Evolutionary conservation across 2,329 filamentous ascomycete genomes (phyloP).

Genomic region (Shiraia sp.): DNA sequence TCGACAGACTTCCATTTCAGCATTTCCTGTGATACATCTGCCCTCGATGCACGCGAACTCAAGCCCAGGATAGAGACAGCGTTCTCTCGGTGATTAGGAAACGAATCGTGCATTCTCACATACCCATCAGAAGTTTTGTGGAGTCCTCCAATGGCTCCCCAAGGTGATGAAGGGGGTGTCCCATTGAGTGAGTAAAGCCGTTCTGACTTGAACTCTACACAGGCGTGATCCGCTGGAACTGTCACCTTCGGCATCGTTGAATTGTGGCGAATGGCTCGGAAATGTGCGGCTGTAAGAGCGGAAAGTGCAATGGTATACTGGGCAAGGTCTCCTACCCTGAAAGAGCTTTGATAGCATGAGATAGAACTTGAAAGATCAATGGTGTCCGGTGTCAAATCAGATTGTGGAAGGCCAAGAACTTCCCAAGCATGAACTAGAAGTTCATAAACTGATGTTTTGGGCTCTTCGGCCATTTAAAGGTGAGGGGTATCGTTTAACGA

Average conservation of each 20-base stretch:
- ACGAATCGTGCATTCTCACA: slow-evolving; percentile 60
- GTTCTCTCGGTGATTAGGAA: slow-evolving; percentile 55
- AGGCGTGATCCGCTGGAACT: slow-evolving; percentile 53
- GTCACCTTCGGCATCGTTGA: slow-evolving; percentile 43
- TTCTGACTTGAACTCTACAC: slow-evolving; percentile 59
- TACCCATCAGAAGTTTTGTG: slow-evolving; percentile 57
- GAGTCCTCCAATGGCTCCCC: slow-evolving; percentile 56
- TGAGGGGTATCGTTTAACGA: too few species aligned
- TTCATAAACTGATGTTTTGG: too few species aligned
- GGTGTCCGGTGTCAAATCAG: slow-evolving; percentile 18
- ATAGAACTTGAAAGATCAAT: slow-evolving; percentile 23
- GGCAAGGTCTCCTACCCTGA: slow-evolving; percentile 58
- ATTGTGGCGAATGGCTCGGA: slow-evolving; percentile 45
- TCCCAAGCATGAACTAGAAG: background rate
- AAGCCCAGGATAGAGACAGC: slow-evolving; percentile 52
- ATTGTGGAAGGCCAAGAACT: slow-evolving; percentile 23
- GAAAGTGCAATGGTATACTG: slow-evolving; percentile 58
- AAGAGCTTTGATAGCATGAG: slow-evolving; percentile 54
- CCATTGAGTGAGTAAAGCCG: slow-evolving; percentile 52
- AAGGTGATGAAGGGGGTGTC: slow-evolving; percentile 36
- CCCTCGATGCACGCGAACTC: slow-evolving; percentile 33
- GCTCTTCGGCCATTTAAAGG: too few species aligned
- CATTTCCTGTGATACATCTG: slow-evolving; percentile 47
- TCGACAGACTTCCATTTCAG: slow-evolving; percentile 50
- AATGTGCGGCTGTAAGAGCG: slow-evolving; percentile 54